Base-by-base conservation (phyloP, 2,329 filamentous ascomycete genomes). In the Epichloe scottii region DNA sequence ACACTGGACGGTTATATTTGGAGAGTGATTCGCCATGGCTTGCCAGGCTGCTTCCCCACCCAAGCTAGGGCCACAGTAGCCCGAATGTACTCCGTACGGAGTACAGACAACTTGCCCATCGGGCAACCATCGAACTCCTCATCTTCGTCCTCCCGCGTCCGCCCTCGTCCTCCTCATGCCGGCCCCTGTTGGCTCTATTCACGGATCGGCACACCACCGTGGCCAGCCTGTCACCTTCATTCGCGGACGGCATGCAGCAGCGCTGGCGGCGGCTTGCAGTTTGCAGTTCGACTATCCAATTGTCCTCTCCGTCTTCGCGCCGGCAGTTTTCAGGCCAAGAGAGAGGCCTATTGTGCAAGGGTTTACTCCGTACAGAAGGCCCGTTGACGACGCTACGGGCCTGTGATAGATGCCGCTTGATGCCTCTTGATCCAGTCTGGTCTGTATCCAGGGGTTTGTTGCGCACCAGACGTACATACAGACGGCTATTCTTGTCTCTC, bases 271-370 rank as follows among this genome's bases (percentile, higher is more conserved):
- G 53, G 49, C 55, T 50, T 56, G 56, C 54, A 57, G 49, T 17
- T 50, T 56, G 56, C 54, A 57, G 49, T 17, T 15, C 37, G 5
- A 23, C 46, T 39, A 46, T 52, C 56, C 56, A 58, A 57, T 58
- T 46, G 50, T 38, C 35, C 51, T 40, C 51, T 49, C 35, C 48
- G 14, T 14, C n/a, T 58, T 57, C 23, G 56, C 55, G 55, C 55
- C 52, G 47, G 45, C 30, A 3, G 7, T n/a, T 26, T 8, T 11
- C 15, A 17, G 26, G 8, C 3, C 26, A 10, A 10, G 8, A 30
- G 26, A 30, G 26, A 52, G 34, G 38, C 23, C 33, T 19, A 37
- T 41, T 38, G 15, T 33, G 12, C 52, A 46, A 33, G 46, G 52
- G 17, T 46, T 33, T 30, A 3, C 21, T 3, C 21, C 21, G 21